phyloP scores from a whole-genome alignment of 2,329 filamentous ascomycete genomes.

The Dothistroma septosporum region DNA sequence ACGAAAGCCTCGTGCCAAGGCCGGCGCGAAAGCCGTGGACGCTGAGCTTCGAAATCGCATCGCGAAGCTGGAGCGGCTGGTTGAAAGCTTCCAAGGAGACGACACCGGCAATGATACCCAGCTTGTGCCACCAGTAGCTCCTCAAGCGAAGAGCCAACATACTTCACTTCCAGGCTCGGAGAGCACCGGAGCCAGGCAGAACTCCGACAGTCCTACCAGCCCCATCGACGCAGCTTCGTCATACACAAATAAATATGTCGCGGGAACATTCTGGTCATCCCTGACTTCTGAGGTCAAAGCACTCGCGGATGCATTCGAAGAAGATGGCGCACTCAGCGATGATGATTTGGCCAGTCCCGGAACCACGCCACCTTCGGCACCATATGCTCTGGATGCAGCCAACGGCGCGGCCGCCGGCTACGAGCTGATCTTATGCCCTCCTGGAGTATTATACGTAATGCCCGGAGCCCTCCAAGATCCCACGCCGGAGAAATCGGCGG shows the following conservation, averaged over 20 bases:
- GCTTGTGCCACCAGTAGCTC: not conserved
- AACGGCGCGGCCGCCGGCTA: conserved; percentile 16
- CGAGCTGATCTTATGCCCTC: conserved; percentile 32
- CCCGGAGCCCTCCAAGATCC: conserved; percentile 31
- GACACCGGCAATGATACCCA: conserved; percentile 10
- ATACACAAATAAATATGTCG: conserved; percentile 29
- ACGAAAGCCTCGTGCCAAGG: conserved; percentile 22
- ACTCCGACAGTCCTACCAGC: conserved; percentile 9
- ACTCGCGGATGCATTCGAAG: conserved; percentile 31
- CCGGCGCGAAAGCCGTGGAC: conserved; percentile 20
- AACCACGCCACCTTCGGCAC: conserved; percentile 12
- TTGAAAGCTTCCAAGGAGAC: conserved; percentile 22
- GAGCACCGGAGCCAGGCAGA: not conserved
- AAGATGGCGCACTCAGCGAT: conserved; percentile 20
- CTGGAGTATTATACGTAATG: conserved; percentile 31
- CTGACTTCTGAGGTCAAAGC: conserved; percentile 33
- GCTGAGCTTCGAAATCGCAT: conserved; percentile 22
- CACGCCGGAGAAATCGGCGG: conserved; percentile 10
- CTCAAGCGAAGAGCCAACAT: not conserved
- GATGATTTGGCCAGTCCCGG: conserved; percentile 21
- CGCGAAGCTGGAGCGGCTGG: conserved; percentile 23
- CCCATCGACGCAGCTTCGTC: conserved; percentile 12
- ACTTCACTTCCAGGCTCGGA: not conserved
- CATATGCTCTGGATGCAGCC: conserved; percentile 10
- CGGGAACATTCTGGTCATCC: conserved; percentile 32